Evolutionary conservation across 2,329 filamentous ascomycete species (phyloP).

Genomic region (Cladophialophora yegresii): DNA sequence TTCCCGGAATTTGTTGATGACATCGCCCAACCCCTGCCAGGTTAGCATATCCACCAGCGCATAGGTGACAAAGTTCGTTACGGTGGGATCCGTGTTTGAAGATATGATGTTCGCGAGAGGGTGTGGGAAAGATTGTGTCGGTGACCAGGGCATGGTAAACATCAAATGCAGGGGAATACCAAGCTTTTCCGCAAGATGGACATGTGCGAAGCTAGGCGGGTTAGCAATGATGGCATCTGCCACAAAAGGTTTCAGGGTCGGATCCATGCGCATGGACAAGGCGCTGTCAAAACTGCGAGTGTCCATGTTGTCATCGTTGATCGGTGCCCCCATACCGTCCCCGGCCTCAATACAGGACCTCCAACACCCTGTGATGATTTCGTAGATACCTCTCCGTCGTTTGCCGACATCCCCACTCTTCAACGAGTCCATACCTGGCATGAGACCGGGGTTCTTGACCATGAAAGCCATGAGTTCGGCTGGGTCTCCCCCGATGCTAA

Average conservation of each 20-base stretch:
- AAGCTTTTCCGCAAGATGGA: conserved; percentile 76
- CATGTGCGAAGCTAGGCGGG: conserved; percentile 73
- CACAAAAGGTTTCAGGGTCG: conserved; percentile 66
- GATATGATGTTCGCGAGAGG: conserved; percentile 80
- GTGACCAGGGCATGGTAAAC: conserved; percentile 95
- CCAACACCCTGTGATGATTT: conserved; percentile 85
- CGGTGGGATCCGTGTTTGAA: conserved; percentile 71
- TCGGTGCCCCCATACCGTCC: conserved; percentile 60
- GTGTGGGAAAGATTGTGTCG: conserved; percentile 82
- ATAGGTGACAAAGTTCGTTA: conserved; percentile 82
- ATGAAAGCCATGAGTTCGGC: conserved; percentile 82
- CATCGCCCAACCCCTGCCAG: conserved; percentile 86
- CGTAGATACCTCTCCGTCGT: conserved; percentile 71
- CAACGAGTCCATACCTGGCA: conserved; percentile 77
- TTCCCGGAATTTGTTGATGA: conserved; percentile 84
- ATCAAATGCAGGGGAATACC: conserved; percentile 80
- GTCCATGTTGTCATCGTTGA: conserved; percentile 58
- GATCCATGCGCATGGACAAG: conserved; percentile 47
- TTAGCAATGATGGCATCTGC: conserved; percentile 89
- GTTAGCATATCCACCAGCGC: conserved; percentile 86
- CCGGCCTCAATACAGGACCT: conserved; percentile 79
- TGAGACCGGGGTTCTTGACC: conserved; percentile 83
- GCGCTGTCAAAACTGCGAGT: conserved; percentile 41
- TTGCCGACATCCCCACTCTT: conserved; percentile 75
- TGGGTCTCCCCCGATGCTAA: conserved; percentile 73